Evolutionary conservation across 2,329 filamentous ascomycete species (phyloP).

Genomic region (Aureobasidium sp.): DNA sequence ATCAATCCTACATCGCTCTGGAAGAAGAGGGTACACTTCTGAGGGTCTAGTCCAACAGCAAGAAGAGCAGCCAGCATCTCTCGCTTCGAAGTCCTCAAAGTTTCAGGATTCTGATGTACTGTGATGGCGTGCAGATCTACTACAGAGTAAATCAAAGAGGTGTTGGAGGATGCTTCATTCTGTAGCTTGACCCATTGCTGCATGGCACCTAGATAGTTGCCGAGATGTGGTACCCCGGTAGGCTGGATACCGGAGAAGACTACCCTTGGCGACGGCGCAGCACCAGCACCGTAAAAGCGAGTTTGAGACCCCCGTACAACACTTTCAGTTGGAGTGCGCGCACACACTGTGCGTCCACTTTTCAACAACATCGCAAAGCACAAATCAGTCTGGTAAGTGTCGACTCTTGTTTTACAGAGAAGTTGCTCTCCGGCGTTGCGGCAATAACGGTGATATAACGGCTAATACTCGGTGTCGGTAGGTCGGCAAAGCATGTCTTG

Average conservation of each 20-base stretch:
- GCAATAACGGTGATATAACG: not conserved
- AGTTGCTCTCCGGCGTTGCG: not conserved
- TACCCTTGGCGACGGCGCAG: conserved; percentile 41
- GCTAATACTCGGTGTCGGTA: not conserved
- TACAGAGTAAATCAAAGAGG: conserved; percentile 82
- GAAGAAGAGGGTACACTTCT: conserved; percentile 82
- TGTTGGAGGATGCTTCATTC: conserved; percentile 60
- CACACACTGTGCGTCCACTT: not conserved
- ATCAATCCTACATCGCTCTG: conserved; percentile 71
- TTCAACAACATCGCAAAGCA: not conserved
- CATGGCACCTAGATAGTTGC: conserved; percentile 94
- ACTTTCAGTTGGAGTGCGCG: not conserved
- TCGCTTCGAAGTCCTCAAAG: conserved; percentile 70
- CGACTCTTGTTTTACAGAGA: not conserved
- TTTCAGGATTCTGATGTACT: conserved; percentile 68
- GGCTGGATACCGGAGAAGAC: conserved; percentile 99
- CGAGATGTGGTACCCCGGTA: conserved; percentile 92
- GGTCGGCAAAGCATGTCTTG: not conserved
- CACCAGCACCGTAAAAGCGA: not conserved
- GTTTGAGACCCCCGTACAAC: not conserved
- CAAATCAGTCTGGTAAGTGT: not conserved
- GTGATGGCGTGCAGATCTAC: conserved; percentile 98
- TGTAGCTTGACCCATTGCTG: conserved; percentile 89
- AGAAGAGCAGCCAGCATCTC: conserved; percentile 84
- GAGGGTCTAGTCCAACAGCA: conserved; percentile 84